phyloP scores from a whole-genome alignment of 129 eudicot species.

The Artemisia annua region DNA sequence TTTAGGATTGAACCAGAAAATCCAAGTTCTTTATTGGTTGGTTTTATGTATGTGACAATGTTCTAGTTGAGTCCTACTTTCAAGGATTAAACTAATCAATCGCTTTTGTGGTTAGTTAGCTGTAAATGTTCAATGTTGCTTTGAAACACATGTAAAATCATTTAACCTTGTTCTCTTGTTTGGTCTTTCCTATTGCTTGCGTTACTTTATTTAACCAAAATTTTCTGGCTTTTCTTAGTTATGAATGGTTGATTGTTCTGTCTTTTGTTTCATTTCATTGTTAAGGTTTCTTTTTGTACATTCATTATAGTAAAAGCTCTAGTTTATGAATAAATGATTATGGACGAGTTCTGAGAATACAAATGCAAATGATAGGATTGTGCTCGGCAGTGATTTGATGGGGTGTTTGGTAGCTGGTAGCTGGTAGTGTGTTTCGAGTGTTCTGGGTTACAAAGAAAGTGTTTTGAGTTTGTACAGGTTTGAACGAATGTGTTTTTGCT shows the following conservation, averaged over 20 bases:
- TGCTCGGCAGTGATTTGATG: background rate
- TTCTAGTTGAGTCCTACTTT: background rate
- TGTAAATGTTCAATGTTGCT: constrained; percentile 11
- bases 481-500: too few relatives aligned
- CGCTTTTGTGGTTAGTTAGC: background rate
- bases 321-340: background rate
- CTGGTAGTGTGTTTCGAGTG: too few relatives aligned
- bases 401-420: too few relatives aligned
- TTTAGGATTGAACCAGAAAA: background rate
- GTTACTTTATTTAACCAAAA: background rate
- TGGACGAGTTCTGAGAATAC: background rate
- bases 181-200: too few relatives aligned
- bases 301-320: background rate
- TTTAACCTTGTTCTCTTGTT: too few relatives aligned
- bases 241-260: background rate
- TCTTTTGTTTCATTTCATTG: background rate
- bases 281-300: background rate
- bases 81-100: background rate
- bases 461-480: too few relatives aligned
- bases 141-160: background rate
- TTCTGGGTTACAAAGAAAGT: too few relatives aligned
- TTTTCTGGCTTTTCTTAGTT: background rate
- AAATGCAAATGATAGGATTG: background rate
- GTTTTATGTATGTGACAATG: too few relatives aligned
- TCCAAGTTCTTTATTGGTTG: too few relatives aligned